These are phyloP conservation scores for Coemansia sp. DNA, from an alignment of 192 early-diverging fungal species.

Conservation along the genomic window DNA sequence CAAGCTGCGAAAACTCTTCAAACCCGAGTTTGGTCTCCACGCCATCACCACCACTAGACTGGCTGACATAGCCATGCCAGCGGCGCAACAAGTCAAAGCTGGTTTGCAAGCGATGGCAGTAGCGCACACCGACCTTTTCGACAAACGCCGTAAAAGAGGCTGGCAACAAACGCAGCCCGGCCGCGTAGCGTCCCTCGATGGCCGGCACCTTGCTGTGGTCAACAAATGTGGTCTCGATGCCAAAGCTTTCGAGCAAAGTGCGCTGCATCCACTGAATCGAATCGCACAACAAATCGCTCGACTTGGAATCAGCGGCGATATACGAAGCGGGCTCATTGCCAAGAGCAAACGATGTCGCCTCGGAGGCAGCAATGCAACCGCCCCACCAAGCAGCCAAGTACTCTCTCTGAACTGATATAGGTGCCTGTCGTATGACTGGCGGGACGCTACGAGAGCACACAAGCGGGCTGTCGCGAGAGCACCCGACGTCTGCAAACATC, in stretches of 20 bases:
- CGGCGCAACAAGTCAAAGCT: constrained; percentile 29
- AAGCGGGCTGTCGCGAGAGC: background rate
- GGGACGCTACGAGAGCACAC: background rate
- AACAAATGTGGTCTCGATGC: background rate
- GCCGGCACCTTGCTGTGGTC: background rate
- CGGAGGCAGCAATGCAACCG: background rate
- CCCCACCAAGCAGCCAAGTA: constrained; percentile 55
- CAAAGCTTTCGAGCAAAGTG: constrained; percentile 7
- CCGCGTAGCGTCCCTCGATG: background rate
- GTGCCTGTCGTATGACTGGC: constrained; percentile 10
- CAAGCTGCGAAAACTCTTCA: constrained; percentile 15
- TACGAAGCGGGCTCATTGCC: background rate
- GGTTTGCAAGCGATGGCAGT: constrained; percentile 14
- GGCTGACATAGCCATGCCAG: constrained; percentile 25
- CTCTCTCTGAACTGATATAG: constrained; percentile 47
- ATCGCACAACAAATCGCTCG: background rate
- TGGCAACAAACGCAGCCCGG: constrained; percentile 7
- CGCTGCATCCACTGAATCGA: constrained; percentile 7
- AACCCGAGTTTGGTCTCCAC: background rate
- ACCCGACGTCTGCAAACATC: background rate
- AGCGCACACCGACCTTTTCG: constrained; percentile 44
- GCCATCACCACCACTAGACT: background rate
- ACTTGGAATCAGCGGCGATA: background rate
- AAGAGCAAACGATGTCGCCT: background rate
- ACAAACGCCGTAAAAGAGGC: constrained; percentile 22